A percentile compares a stretch with the other conserved stretches of the same genome.
Evolutionary conservation across 2,329 filamentous ascomycete species (phyloP).

Genomic region (Paraphaeosphaeria minitans): DNA sequence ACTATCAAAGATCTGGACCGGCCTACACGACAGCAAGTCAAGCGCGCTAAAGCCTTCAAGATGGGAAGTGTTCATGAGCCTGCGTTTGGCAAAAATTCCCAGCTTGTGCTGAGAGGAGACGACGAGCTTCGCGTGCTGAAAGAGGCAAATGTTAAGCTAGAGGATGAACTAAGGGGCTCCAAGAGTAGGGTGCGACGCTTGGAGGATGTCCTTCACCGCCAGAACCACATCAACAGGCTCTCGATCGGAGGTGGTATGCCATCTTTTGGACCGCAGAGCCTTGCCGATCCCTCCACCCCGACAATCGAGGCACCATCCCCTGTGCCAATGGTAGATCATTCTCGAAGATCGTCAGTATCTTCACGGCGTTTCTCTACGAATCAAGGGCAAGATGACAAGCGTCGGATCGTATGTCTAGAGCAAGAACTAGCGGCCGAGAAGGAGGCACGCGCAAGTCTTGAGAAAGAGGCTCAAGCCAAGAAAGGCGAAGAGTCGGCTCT

Average conservation of each 20-base stretch:
- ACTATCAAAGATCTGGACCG: conserved; percentile 78
- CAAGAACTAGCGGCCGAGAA: conserved; percentile 76
- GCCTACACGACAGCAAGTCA: conserved; percentile 84
- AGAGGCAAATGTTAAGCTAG: conserved; percentile 62
- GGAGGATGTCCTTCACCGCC: conserved; percentile 89
- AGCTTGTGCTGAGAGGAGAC: conserved; percentile 79
- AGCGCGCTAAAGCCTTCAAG: conserved; percentile 90
- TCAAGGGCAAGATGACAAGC: conserved; percentile 64
- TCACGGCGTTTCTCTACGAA: conserved; percentile 66
- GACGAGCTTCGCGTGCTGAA: conserved; percentile 69
- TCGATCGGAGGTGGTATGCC: conserved; percentile 56
- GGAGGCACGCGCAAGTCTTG: conserved; percentile 67
- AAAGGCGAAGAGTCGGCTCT: conserved; percentile 62
- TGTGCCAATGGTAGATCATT: conserved; percentile 51
- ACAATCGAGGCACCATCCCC: conserved; percentile 43
- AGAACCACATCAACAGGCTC: conserved; percentile 64
- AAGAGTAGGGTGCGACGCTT: conserved; percentile 91
- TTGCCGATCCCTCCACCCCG: conserved; percentile 44
- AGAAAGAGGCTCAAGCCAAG: conserved; percentile 69
- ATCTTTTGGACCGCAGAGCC: conserved; percentile 39
- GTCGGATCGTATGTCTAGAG: conserved; percentile 72
- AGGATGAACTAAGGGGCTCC: conserved; percentile 75
- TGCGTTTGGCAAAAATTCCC: conserved; percentile 81
- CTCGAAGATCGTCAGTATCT: conserved; percentile 64
- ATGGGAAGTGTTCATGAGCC: conserved; percentile 94